Evolutionary conservation across 75 land plant species (phyloP), one percentile per base, ranked within the genome.

Genomic region (Pseudotsuga menziesii): DNA sequence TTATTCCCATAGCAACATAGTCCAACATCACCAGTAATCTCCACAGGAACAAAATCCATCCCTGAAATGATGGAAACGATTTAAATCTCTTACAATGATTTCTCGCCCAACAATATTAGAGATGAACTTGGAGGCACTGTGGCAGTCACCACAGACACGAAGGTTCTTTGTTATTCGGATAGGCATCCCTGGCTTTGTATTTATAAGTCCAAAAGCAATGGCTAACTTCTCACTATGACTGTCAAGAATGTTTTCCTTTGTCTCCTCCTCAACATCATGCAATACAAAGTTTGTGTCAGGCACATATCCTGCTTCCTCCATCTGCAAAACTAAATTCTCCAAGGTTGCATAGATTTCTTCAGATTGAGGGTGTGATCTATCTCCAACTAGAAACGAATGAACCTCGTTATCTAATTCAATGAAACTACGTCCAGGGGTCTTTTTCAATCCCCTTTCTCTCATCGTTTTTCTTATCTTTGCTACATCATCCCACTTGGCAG

Each of bases 181-280:
- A 5, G 61, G 61, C 61, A 60, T 60, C 20, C 20, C 61, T 22
- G 20, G 61, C 23, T 19, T 19, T 22, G 23, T 20, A 60, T 22
- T 60, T 7, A 60, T 22, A 60, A 60, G 20, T 19, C 61, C 61
- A 60, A 60, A 60, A 60, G 61, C 61, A 60, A 60, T 60, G 61
- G 61, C 61, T 22, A 60, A 23, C 61, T 60, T 60, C 23, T 60
- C 61, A 60, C 61, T 60, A 23, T 60, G 61, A 3, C 23, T 19
- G 20, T n/a, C 61, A 19, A 60, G 61, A 19, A 60, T 60, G 23
- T 22, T 19, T 13, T 60, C 61, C 61, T 60, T 60, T 22, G 23
- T 22, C 22, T 60, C 61, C 61, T 60, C 61, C 23, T 60, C 22
- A 7, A 60, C 20, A 60, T 60, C 61, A 60, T 20, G 22, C 61